Evolutionary conservation across 768 basidiomycete species (phyloP), one percentile per base, ranked within the genome.

Genomic region (Pisolithus tinctorius): DNA sequence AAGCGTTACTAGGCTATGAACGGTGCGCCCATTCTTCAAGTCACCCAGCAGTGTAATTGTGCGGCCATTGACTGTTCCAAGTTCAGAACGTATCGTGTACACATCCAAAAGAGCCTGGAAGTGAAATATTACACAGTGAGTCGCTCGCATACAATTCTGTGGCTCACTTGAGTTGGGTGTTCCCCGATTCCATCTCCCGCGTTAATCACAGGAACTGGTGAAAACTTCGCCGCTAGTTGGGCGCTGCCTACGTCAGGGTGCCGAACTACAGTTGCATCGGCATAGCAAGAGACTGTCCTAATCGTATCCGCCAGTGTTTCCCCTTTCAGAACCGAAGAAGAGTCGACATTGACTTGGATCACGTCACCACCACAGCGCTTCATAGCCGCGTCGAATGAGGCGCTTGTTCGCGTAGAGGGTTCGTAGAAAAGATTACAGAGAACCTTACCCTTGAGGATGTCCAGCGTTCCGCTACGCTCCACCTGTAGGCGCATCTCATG

Each of bases 341-440:
- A 76, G 48, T 92, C 89, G 2, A 81, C 80, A 39, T 79, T 79
- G 50, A 97, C 79, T 50, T 86, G 79, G n/a, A 96, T 84, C 37
- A 97, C 95, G 61, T 94, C 83, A 17, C 96, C 96, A 26, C 96
- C 96, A 61, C 93, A 93, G 46, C 96, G 83, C 68, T 96, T 95
- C 96, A 98, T 99, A 10, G 96, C 96, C 2, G 95, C 87, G 64
- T 99, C 95, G 61, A 99, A 99, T 8, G 95, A 97, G 4, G 88
- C 79, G 55, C 90, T 93, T 3, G 96, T 99, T 31, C 96, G 80
- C 3, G 96, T 99, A 3, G 93, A 96, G 1, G 95, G 90, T 66
- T 99, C 96, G 67, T 93, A 99, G 77, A 99, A 99, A 36, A 94
- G 66, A 20, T 84, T 93, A 64, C 87, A 92, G 6, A 99, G 78